Evolutionary conservation across 2,329 filamentous ascomycete species (phyloP).

Genomic region (Leptographium radiaticola): DNA sequence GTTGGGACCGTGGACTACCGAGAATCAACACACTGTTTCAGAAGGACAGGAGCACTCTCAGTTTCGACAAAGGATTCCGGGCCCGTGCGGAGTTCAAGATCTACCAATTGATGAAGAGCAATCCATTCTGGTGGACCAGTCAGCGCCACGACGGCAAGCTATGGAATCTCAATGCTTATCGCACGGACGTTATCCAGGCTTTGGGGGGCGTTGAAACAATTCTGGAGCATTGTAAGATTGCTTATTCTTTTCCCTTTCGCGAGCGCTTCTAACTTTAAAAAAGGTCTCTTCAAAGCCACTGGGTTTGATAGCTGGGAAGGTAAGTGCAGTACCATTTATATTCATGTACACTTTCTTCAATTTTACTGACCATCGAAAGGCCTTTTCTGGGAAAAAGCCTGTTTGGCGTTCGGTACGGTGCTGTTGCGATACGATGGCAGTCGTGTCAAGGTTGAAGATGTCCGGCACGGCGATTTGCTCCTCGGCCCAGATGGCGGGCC

Average conservation of each 20-base stretch:
- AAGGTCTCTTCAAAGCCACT: slow-evolving; percentile 73
- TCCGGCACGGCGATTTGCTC: slow-evolving; percentile 33
- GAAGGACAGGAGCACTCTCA: slow-evolving; percentile 91
- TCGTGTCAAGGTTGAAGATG: slow-evolving; percentile 32
- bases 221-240: slow-evolving; percentile 65
- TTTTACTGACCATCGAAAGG: background rate
- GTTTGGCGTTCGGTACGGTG: slow-evolving; percentile 13
- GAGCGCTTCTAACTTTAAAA: background rate
- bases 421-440: slow-evolving; percentile 26
- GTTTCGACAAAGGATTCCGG: slow-evolving; percentile 97
- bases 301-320: slow-evolving; percentile 97
- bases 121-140: slow-evolving; percentile 99
- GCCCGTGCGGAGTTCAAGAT: slow-evolving; percentile 94
- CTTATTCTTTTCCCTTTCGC: background rate
- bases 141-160: slow-evolving; percentile 94
- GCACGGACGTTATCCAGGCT: slow-evolving; percentile 94
- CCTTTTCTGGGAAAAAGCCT: slow-evolving; percentile 70
- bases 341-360: background rate
- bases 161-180: slow-evolving; percentile 82
- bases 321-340: background rate
- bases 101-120: slow-evolving; percentile 97
- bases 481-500: slow-evolving; percentile 33
- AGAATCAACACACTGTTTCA: slow-evolving; percentile 99
- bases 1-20: slow-evolving; percentile 93
- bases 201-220: slow-evolving; percentile 96